Evolutionary conservation across 805 yeast genomes (phyloP).

Genomic region (Wickerhamomyces sydowiorum): DNA sequence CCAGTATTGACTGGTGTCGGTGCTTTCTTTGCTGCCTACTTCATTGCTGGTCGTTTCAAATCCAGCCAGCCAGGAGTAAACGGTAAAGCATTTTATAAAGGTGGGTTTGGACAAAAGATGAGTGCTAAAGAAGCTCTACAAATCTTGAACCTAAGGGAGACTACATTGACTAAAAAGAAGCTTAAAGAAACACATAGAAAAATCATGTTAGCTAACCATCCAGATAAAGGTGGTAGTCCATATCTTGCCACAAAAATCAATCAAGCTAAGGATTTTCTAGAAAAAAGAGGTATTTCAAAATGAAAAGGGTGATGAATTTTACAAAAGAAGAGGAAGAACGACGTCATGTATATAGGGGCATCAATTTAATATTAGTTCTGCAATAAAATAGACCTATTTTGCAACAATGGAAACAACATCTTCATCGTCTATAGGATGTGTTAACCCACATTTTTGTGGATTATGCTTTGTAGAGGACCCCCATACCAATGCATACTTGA

Average conservation of each 20-base stretch:
- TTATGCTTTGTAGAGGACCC: conserved; percentile 93
- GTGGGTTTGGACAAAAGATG: conserved; percentile 93
- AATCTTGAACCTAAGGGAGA: conserved; percentile 70
- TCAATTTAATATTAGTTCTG: no score
- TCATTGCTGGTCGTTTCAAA: conserved; percentile 63
- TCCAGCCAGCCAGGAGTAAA: conserved; percentile 30
- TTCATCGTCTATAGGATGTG: conserved; percentile 80
- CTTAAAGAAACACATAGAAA: conserved; percentile 76
- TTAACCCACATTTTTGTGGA: conserved; percentile 93
- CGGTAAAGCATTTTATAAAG: conserved; percentile 60
- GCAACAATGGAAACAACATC: conserved; percentile 91
- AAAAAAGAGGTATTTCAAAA: conserved; percentile 37
- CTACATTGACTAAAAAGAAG: conserved; percentile 53
- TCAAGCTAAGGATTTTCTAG: conserved; percentile 82
- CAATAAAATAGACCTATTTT: conserved; percentile 35
- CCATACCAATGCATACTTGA: conserved; percentile 95
- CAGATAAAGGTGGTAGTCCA: conserved; percentile 92
- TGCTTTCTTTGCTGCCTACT: conserved; percentile 55
- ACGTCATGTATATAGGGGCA: conserved; percentile 1
- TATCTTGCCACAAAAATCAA: conserved; percentile 86
- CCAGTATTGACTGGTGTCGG: conserved; percentile 73
- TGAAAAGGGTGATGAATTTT: no score
- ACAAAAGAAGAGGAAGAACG: no score
- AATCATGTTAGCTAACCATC: conserved; percentile 86
- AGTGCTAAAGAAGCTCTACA: conserved; percentile 81